Conservation (phyloP, 2,329 filamentous ascomycete genomes). For the Trichoderma brevicompactum region DNA sequence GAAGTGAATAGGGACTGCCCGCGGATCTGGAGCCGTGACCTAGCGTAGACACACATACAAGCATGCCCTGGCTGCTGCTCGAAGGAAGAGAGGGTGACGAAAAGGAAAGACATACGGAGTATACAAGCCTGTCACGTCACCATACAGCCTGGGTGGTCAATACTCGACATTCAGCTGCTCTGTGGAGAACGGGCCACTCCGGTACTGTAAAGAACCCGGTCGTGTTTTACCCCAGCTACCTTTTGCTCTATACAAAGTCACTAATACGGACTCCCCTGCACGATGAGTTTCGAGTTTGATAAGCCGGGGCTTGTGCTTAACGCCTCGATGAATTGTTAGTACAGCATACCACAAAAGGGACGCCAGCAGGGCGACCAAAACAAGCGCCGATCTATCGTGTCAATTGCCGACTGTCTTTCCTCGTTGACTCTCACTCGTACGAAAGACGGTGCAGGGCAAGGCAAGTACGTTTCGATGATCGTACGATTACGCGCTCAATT, state of each 20-base stretch:
- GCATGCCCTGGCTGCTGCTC: neutral
- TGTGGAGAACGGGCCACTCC: constrained; percentile 1
- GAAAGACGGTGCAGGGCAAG: neutral
- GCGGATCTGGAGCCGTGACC: neutral
- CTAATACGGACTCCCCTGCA: neutral
- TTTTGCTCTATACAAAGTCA: neutral
- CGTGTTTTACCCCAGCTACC: constrained; percentile 23
- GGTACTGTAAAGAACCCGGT: constrained; percentile 1
- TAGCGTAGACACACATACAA: neutral
- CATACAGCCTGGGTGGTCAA: neutral
- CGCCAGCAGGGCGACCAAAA: neutral
- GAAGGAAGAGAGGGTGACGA: neutral
- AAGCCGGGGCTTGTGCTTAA: constrained; percentile 8
- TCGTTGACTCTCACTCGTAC: constrained; percentile 3
- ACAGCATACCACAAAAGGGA: neutral
- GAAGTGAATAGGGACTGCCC: neutral
- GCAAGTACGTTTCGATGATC: neutral
- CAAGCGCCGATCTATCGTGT: neutral
- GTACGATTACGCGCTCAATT: neutral
- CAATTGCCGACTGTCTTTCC: neutral
- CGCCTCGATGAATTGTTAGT: neutral
- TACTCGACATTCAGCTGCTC: constrained; percentile 22
- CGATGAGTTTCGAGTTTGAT: constrained; percentile 18
- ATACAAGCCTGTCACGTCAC: constrained; percentile 12
- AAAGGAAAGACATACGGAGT: neutral